Evolutionary conservation across 1,284 basidiomycete genomes (phyloP), one percentile per base, ranked within the genome.

Genomic region (Mycena citricolor): DNA sequence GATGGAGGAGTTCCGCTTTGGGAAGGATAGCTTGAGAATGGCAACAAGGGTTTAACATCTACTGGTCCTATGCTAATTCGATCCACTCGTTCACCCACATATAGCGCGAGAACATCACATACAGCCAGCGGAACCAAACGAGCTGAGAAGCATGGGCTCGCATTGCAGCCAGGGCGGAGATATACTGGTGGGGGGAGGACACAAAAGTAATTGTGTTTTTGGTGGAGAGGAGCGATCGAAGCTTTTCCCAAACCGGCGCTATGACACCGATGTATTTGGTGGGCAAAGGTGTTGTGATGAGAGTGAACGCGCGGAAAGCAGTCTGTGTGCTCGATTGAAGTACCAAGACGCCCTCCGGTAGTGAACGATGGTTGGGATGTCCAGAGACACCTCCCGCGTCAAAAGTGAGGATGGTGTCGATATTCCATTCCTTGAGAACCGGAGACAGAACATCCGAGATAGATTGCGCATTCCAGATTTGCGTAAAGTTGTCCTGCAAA

Each of bases 61-160:
- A n/a, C n/a, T n/a, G n/a, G n/a, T n/a, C n/a, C 44, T 37, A 28
- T 39, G 38, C 37, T 32, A 75, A 54, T 54, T 81, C 72, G 7
- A 75, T 67, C 74, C 90, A 85, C 53, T 90, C 81, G 54, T 94
- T 94, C 33, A 90, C 81, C 92, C 92, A 97, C 86, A 97, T 87
- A 59, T 95, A 93, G 50, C 86, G 74, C 23, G 90, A 94, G 57
- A 86, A 86, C n/a, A 65, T 52, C 24, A 95, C 73, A 58, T 94
- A 93, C 37, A 94, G 67, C 77, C 83, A 90, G 36, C 94, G 77
- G 68, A 94, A 97, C 94, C 94, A 97, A 17, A 84, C 79, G 52
- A 92, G 67, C 69, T 97, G 94, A 43, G 79, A 82, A 44, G 65
- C 49, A 59, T 97, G 94, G 48, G 76, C 66, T 48, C 67, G 65